Base-by-base conservation (phyloP, 768 basidiomycete species). In the Leccinum sublutescens region DNA sequence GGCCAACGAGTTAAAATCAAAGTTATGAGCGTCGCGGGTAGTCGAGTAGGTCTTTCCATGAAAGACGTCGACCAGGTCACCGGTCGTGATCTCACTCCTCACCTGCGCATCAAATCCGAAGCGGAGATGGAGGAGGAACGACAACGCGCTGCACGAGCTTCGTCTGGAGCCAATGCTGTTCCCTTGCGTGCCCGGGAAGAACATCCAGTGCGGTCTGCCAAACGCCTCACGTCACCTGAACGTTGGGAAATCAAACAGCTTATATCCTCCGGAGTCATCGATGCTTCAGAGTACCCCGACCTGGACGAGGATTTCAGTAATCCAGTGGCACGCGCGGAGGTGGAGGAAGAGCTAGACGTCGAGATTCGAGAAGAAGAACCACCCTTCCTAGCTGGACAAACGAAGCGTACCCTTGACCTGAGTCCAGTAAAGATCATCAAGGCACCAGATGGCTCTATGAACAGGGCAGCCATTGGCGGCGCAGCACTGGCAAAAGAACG, bases 181-280 rank as follows among this genome's bases (percentile, higher is more conserved):
- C 93, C 95, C 2, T 78, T 98, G 15, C 80, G 79, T 73, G 83
- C 68, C 67, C 83, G 64, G 71, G 82, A 71, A 71, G 75, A 71
- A 62, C 81, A 63, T 75, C 79, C 67, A 49, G 81, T 86, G 15
- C 85, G 87, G 33, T 91, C 89, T 2, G 93, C 94, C 0, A 95
- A 94, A 69, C 84, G 96, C 15, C 78, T 98, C 58, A 95, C 95
- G 1, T 95, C 92, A 7, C 97, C 97, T 1, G 97, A 99, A 74
- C 86, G 97, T 29, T 99, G 97, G 95, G 97, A 99, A 78, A 95
- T 99, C 75, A 98, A 98, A 74, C 97, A 98, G 72, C 85, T 99
- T 57, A 97, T 98, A 56, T 91, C 97, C 1, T 97, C 95, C 31
- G 97, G 97, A 47, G 91, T 87, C 15, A 83, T 98, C 56, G 87